Base-by-base conservation (phyloP, 1,284 basidiomycete genomes). In the Marasmius sp. region DNA sequence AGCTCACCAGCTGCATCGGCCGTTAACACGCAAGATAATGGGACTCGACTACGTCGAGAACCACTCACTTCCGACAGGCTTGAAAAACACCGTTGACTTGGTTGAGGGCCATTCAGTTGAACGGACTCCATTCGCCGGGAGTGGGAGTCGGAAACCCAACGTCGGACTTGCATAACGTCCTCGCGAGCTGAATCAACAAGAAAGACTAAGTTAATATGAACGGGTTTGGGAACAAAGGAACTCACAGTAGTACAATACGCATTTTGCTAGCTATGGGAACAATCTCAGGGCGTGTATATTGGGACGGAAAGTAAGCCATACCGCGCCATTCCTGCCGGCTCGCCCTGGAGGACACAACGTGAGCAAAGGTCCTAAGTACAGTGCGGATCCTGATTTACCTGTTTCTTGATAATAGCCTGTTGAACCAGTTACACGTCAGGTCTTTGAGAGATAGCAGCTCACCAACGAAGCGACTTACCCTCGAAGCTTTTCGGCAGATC, bases 351-450 rank as follows among this genome's bases (percentile, higher is more conserved):
- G 33, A 41, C 43, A 34, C 10, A 9, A 50, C 65, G 12, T 67
- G 34, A 45, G 18, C 39, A 45, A 45, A 58, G 22, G 45, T 57
- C 38, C 33, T 8, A 51, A 34, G 2, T 41, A 33, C 20, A 18
- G 8, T 58, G 18, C 11, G 20, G 57, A 34, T 45, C 27, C n/a
- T 48, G 45, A 52, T 69, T 57, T 61, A 83, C 92, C 92, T 57
- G 93, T 95, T 72, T 95, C 93, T 71, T 95, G 94, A 71, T 95
- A 95, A 74, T 89, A 95, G 0, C 91, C 93, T 93, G 59, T 18
- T 14, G 38, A 54, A 12, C 39, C n/a, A 50, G 52, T 3, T 27
- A 59, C 47, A 36, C 52, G 27, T 20, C 16, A 20, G 34, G 37
- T 22, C 12, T n/a, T 4, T 14, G 27, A 65, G 57, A 63, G 43